Evolutionary conservation across 2,329 filamentous ascomycete genomes (phyloP), one percentile per base, ranked within the genome.

Genomic region (Aspergillus thermomutatus): DNA sequence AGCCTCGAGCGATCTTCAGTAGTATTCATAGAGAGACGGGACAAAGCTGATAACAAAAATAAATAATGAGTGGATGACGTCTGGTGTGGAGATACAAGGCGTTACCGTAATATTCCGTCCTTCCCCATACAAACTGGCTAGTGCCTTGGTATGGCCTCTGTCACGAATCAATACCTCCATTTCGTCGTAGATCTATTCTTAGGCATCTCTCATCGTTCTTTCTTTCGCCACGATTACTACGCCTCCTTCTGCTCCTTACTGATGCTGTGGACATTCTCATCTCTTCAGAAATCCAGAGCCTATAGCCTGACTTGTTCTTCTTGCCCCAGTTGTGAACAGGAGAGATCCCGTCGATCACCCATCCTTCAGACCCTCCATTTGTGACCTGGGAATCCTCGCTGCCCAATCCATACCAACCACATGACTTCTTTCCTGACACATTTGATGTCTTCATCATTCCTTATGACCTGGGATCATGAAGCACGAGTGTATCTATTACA

Each of bases 91-190:
- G 50, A 41, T 46, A 52, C 50, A 25, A n/a, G 34, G 50, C 50
- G 50, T 52, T 52, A 52, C 50, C 23, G 50, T 52, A 52, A 46
- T 46, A 46, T 46, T 46, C 43, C 21, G 10, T 7, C 43, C 11
- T 46, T 3, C 43, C 43, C 23, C 23, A 25, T 46, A 46, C 21
- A 46, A 26, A 46, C 3, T 26, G 19, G 21, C 21, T 46, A 4
- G 23, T 46, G 43, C 43, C 43, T 46, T 46, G 43, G 43, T 46
- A 46, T 9, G 23, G 43, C 43, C 23, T 6, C 8, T 14, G 21
- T 25, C 21, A 25, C 43, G 2, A 14, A 14, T 6, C 10, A 21
- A 19, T 43, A 14, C 21, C 41, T 11, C 10, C 14, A 6, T 23
- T 1, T 9, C 19, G 10, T 45, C 8, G 8, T 23, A 11, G 21